Percentiles rank a stretch among this genome's conserved stretches.
These are phyloP conservation scores for Ilyonectria mors-panacis DNA, from an alignment of 2,329 filamentous ascomycete genomes.

Conservation along the genomic window DNA sequence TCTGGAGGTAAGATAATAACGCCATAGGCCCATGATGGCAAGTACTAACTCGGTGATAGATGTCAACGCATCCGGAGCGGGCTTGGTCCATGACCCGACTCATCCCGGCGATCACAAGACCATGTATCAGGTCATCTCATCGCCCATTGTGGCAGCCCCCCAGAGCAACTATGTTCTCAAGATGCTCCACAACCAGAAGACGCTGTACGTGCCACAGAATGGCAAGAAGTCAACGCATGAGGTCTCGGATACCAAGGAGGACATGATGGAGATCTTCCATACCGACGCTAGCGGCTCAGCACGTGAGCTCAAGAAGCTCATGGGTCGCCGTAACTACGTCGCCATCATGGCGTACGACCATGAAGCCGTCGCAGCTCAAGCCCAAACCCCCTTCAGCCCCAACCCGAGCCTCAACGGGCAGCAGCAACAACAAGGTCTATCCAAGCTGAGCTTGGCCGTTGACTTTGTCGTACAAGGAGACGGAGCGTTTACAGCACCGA, in stretches of 20 bases:
- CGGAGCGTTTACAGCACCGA: constrained; percentile 82
- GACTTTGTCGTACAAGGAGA: constrained; percentile 98
- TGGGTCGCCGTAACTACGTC: constrained; percentile 93
- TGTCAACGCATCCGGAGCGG: constrained; percentile 92
- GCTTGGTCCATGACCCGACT: constrained; percentile 92
- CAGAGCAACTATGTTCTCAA: constrained; percentile 89
- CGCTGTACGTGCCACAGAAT: constrained; percentile 91
- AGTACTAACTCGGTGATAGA: constrained; percentile 60
- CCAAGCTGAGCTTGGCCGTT: constrained; percentile 87
- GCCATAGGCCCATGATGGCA: constrained; percentile 3
- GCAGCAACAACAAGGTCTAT: constrained; percentile 63
- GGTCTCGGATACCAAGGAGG: constrained; percentile 94
- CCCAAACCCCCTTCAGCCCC: constrained; percentile 56
- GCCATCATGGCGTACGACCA: constrained; percentile 96
- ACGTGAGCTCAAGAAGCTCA: constrained; percentile 90
- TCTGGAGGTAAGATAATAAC: constrained; percentile 77
- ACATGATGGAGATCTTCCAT: constrained; percentile 99
- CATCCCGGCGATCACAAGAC: constrained; percentile 97
- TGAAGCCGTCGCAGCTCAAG: constrained; percentile 71
- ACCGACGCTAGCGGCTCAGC: constrained; percentile 88
- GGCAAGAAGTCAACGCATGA: constrained; percentile 82
- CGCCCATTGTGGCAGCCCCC: constrained; percentile 91
- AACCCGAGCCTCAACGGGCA: constrained; percentile 53
- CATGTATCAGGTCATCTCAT: constrained; percentile 98
- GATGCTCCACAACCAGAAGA: constrained; percentile 94